Conservation (phyloP, 495 filamentous ascomycete species). For the Letharia lupina region DNA sequence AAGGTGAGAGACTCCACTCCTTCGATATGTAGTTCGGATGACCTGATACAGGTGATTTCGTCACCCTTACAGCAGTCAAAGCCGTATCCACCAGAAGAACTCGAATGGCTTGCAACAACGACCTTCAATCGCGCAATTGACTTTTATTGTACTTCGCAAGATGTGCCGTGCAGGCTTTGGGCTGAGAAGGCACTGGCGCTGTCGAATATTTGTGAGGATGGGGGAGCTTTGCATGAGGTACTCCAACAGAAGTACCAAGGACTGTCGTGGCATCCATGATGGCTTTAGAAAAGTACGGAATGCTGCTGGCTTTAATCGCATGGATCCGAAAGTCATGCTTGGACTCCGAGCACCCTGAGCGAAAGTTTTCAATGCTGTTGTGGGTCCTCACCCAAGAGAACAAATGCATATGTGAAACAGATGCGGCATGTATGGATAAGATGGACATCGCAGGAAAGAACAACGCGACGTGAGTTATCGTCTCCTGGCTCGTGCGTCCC, state of each 20-base stretch:
- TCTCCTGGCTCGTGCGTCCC: background rate
- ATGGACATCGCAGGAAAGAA: background rate
- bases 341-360: background rate
- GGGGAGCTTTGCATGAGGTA: slow-evolving; percentile 40
- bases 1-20: slow-evolving; percentile 11
- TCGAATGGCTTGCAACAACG: slow-evolving; percentile 67
- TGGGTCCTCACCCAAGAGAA: background rate
- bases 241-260: slow-evolving; percentile 47
- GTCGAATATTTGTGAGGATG: slow-evolving; percentile 47
- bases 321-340: background rate
- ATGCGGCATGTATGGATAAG: background rate
- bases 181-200: slow-evolving; percentile 56
- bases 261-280: slow-evolving; percentile 38
- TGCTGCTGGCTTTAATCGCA: background rate
- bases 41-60: background rate
- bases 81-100: slow-evolving; percentile 58
- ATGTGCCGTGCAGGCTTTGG: slow-evolving; percentile 54
- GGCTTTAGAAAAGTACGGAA: background rate
- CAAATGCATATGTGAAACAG: background rate
- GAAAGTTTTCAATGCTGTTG: background rate
- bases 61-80: slow-evolving; percentile 18
- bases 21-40: background rate
- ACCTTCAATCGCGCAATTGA: slow-evolving; percentile 74
- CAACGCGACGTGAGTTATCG: background rate
- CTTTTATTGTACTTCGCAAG: slow-evolving; percentile 50